phyloP scores from a whole-genome alignment of 208 protist species.

The Trichomonas gallinae region DNA sequence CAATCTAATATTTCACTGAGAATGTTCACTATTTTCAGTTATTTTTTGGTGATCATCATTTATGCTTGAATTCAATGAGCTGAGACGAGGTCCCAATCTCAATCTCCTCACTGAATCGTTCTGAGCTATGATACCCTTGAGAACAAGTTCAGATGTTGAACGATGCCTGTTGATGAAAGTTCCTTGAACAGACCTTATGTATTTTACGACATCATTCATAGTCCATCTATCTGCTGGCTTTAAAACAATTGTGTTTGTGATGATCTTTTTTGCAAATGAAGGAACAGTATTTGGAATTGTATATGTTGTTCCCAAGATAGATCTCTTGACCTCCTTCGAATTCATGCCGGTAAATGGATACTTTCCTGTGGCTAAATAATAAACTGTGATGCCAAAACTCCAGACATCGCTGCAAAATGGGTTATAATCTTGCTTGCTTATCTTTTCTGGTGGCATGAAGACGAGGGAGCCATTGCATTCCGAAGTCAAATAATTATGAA shows the following conservation, averaged over 20 bases:
- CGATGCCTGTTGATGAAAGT: neutral
- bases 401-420: constrained; percentile 39
- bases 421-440: neutral
- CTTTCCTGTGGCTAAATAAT: constrained; percentile 38
- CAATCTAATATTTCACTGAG: too few relatives aligned
- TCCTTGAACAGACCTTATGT: neutral
- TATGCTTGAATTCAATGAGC: too few relatives aligned
- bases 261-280: neutral
- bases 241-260: neutral
- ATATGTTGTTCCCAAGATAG: neutral
- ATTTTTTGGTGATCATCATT: too few relatives aligned
- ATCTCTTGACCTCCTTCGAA: constrained; percentile 7
- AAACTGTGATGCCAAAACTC: constrained; percentile 46
- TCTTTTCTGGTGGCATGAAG: neutral
- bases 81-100: too few relatives aligned
- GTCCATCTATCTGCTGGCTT: neutral
- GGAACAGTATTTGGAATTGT: neutral
- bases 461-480: neutral
- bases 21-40: too few relatives aligned
- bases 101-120: too few relatives aligned
- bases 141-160: neutral
- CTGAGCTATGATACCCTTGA: neutral
- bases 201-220: neutral
- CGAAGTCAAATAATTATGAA: neutral
- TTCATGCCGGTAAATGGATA: constrained; percentile 38